Evolutionary conservation across 2,329 filamentous ascomycete genomes (phyloP).

Genomic region (Furcasterigmium furcatum): DNA sequence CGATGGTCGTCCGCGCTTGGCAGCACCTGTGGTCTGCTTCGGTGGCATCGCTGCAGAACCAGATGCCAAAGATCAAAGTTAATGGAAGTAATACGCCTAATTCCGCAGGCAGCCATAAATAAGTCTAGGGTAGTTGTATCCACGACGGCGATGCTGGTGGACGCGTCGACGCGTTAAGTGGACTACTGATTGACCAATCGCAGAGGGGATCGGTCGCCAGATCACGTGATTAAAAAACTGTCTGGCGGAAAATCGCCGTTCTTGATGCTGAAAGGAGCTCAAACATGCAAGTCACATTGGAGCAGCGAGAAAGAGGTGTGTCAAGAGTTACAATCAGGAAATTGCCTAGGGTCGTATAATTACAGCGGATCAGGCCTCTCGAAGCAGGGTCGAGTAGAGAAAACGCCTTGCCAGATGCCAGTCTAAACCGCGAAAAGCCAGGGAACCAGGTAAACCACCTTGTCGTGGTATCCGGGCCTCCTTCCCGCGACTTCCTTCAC

Average conservation of each 20-base stretch:
- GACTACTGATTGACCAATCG: background rate
- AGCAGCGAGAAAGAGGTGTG: background rate
- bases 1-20: slow-evolving; percentile 30
- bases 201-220: no score
- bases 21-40: slow-evolving; percentile 29
- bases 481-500: slow-evolving; percentile 42
- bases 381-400: slow-evolving; percentile 38
- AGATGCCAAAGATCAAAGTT: background rate
- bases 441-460: slow-evolving; percentile 23
- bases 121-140: no score
- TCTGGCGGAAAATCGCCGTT: no score
- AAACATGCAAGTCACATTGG: no score
- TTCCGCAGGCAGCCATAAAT: no score
- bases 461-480: slow-evolving; percentile 33
- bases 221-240: background rate
- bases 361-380: slow-evolving; percentile 55
- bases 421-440: slow-evolving; percentile 42
- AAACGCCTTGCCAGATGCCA: slow-evolving; percentile 46
- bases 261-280: no score
- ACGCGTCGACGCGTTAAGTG: background rate
- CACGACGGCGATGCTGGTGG: background rate
- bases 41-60: slow-evolving; percentile 33
- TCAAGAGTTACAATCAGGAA: slow-evolving; percentile 38
- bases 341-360: slow-evolving; percentile 58
- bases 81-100: no score